Evolutionary conservation across 2,329 filamentous ascomycete genomes (phyloP), one percentile per base, ranked within the genome.

Genomic region (Neoarthrinium moseri): DNA sequence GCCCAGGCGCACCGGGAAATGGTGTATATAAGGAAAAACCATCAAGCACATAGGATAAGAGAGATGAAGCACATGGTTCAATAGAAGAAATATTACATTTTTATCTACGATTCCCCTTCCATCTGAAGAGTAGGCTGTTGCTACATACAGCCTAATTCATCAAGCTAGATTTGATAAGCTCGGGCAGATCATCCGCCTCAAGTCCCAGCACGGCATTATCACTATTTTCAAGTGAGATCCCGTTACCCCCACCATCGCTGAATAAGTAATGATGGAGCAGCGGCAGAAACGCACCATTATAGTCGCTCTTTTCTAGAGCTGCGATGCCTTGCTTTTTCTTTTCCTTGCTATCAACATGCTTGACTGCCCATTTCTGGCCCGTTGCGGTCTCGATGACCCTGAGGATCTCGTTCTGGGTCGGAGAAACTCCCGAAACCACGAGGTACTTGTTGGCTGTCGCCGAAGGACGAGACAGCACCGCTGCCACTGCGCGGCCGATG

Each of bases 371-470:
- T 47, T 71, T 69, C 18, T 59, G 52, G 3, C 65, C 67, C 1
- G 70, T 72, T 2, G 62, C 58, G 24, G 70, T 67, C 59, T 81
- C 73, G 6, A 75, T 60, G 1, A 62, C 58, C 3, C 59, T 57
- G 4, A 80, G 53, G 2, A 81, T 59, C 34, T 78, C 65, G 2
- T 69, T 69, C 58, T 80, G 77, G 2, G 67, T 70, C 0, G 69
- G 68, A 17, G 66, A 66, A 48, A 78, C 72, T 7, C 69, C 74
- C 12, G 72, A 69, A 10, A 80, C 54, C 49, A 70, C 73, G 35
- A 81, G 59, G 53, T 74, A 71, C 46, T 70, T 62, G 52, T 81
- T 80, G 46, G 62, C 68, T 0, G 73, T 77, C 27, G 65, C 56
- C 2, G 65, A 60, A 0, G 70, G 62, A 7, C 49, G 67, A 54